Evolutionary conservation across 139 green algal genomes (phyloP).

Genomic region (Chlorella vulgaris): DNA sequence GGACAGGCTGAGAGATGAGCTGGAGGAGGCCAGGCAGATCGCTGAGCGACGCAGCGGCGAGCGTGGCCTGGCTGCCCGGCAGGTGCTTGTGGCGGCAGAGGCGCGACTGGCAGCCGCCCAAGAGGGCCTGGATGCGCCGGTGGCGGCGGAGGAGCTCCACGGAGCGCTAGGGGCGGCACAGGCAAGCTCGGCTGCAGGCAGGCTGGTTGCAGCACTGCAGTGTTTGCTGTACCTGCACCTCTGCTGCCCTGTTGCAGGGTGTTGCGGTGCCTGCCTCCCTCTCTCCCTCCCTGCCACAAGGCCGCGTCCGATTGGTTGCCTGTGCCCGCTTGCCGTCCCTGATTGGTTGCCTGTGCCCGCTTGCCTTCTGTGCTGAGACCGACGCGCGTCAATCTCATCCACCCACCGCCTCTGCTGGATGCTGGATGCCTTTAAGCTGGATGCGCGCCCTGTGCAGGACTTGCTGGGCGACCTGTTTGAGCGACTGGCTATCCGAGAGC

Average conservation of each 20-base stretch:
- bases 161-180: slow-evolving; percentile 1
- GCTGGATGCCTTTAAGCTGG: too few relatives aligned
- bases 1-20: slow-evolving; percentile 16
- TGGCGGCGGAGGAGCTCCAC: background rate
- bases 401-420: background rate
- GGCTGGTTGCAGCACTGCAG: background rate
- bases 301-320: too few relatives aligned
- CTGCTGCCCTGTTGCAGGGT: background rate
- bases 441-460: too few relatives aligned
- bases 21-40: slow-evolving; percentile 9
- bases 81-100: slow-evolving; percentile 31
- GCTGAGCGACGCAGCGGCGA: slow-evolving; percentile 33
- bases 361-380: too few relatives aligned
- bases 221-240: background rate
- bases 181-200: background rate
- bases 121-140: background rate
- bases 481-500: slow-evolving; percentile 22
- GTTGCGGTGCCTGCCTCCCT: background rate
- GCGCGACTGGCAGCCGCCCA: background rate
- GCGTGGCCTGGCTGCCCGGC: slow-evolving; percentile 28
- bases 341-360: too few relatives aligned
- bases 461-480: slow-evolving; percentile 40
- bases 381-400: too few relatives aligned
- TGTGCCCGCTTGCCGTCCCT: too few relatives aligned
- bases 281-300: background rate